Conservation (phyloP, 2,329 filamentous ascomycete species). For the Mollisia scopiformis region DNA sequence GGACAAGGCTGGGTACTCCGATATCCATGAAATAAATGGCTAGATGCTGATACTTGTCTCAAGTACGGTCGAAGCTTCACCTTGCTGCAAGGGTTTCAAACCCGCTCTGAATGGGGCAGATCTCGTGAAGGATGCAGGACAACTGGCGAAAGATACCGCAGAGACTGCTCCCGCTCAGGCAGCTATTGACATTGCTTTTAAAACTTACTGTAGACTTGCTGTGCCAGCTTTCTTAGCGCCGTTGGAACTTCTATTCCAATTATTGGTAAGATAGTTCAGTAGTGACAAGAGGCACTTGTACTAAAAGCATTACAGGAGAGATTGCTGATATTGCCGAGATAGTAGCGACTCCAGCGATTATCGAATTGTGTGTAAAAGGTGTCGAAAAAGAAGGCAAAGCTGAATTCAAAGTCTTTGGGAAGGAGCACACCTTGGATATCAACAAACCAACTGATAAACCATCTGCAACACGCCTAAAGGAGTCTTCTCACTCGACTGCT, state of each 20-base stretch:
- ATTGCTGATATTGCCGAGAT: conserved; percentile 16
- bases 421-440: conserved; percentile 31
- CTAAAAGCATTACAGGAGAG: background rate
- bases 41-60: background rate
- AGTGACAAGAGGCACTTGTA: too few species aligned
- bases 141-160: conserved; percentile 33
- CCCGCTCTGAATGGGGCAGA: conserved; percentile 17
- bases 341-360: conserved; percentile 37
- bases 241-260: conserved; percentile 32
- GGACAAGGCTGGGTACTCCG: conserved; percentile 41
- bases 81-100: conserved; percentile 36
- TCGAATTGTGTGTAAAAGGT: conserved; percentile 36
- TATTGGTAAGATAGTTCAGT: conserved; percentile 13
- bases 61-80: conserved; percentile 48
- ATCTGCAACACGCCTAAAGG: background rate
- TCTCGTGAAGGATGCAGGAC: conserved; percentile 19
- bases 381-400: conserved; percentile 39
- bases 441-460: conserved; percentile 18
- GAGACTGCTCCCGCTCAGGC: conserved; percentile 31
- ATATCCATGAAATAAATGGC: background rate
- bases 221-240: conserved; percentile 33
- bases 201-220: conserved; percentile 40
- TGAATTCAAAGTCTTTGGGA: conserved; percentile 35
- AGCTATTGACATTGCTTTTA: conserved; percentile 39
- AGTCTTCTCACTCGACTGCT: conserved; percentile 2